Conservation (phyloP, 768 basidiomycete species). For the Artomyces pyxidatus region DNA sequence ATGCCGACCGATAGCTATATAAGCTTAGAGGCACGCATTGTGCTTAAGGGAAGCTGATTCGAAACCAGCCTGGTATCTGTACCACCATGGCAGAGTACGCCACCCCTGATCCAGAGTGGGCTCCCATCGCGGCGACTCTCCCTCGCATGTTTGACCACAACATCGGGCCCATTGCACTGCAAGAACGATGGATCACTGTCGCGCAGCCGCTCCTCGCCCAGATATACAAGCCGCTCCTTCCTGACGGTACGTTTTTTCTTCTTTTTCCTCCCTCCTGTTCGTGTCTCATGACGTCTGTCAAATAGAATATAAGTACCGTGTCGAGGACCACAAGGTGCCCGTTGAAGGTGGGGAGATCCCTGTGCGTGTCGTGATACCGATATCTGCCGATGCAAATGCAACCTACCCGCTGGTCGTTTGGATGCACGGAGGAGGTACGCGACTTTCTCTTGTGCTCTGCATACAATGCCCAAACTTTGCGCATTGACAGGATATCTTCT, state of each 20-base stretch:
- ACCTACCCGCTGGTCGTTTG: not conserved
- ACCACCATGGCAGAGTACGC: not conserved
- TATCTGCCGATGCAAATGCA: not conserved
- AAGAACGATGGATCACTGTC: not conserved
- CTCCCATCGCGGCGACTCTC: not conserved
- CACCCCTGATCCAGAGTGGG: not conserved
- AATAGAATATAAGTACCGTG: no score
- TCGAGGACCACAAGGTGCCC: not conserved
- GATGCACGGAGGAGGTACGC: not conserved
- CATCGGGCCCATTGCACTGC: not conserved
- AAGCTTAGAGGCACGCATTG: no score
- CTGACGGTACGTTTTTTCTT: not conserved
- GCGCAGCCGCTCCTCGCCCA: not conserved
- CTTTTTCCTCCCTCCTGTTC: not conserved
- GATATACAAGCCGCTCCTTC: not conserved
- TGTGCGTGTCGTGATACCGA: not conserved
- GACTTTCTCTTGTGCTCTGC: no score
- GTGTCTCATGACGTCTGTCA: no score
- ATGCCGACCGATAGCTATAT: no score
- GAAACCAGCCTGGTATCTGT: no score
- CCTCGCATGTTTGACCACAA: not conserved
- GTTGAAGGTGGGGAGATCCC: not conserved
- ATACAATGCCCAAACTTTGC: not conserved
- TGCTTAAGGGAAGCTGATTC: no score
- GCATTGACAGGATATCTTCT: slow-evolving; percentile 1